Evolutionary conservation across 345 rosid genomes (phyloP).

Genomic region (Rubroshorea leprosula): DNA sequence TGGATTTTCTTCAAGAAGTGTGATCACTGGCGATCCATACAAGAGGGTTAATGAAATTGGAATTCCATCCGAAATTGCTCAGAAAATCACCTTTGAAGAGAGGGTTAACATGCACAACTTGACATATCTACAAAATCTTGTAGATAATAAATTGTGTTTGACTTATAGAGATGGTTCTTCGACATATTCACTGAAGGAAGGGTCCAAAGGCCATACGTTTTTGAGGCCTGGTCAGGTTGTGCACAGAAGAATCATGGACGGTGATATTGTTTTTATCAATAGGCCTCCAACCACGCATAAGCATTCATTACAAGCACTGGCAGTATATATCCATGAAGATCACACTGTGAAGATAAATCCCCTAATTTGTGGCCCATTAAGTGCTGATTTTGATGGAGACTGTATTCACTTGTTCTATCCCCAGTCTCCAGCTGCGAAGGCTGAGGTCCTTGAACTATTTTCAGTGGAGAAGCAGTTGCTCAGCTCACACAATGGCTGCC

Average conservation of each 20-base stretch:
- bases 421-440: constrained; percentile 83
- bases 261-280: constrained; percentile 84
- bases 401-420: constrained; percentile 93
- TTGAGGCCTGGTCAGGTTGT: constrained; percentile 80
- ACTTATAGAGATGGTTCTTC: constrained; percentile 72
- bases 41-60: constrained; percentile 78
- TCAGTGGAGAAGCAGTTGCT: constrained; percentile 87
- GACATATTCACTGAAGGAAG: constrained; percentile 75
- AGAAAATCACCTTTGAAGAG: constrained; percentile 85
- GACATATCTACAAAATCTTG: constrained; percentile 55
- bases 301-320: constrained; percentile 87
- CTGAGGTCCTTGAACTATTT: constrained; percentile 89
- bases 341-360: constrained; percentile 95
- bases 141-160: constrained; percentile 67
- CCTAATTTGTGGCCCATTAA: constrained; percentile 78
- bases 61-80: constrained; percentile 78
- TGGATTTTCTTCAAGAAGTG: constrained; percentile 95
- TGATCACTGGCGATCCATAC: constrained; percentile 90
- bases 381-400: constrained; percentile 99
- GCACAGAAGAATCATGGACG: constrained; percentile 85
- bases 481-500: constrained; percentile 84
- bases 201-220: constrained; percentile 82
- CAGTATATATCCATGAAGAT: constrained; percentile 86
- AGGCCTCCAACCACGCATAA: constrained; percentile 97
- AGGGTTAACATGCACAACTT: constrained; percentile 65